Evolutionary conservation across 1,284 basidiomycete species (phyloP).

Genomic region (Leucoagaricus sp.): DNA sequence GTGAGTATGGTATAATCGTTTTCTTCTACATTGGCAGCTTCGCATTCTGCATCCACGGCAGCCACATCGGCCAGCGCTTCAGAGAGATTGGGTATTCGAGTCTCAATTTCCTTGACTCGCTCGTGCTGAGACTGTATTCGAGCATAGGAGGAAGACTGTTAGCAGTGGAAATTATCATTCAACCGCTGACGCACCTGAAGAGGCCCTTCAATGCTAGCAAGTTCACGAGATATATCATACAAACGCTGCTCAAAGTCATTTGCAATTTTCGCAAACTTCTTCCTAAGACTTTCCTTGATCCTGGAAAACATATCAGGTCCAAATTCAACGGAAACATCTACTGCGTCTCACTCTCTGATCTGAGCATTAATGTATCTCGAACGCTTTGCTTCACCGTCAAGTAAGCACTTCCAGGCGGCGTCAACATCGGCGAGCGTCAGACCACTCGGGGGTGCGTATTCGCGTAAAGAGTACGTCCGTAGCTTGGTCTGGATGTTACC

Average conservation of each 20-base stretch:
- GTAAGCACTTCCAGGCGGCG: slow-evolving; percentile 72
- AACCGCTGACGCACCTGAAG: slow-evolving; percentile 61
- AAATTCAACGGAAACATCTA: neutral
- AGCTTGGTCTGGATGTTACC: slow-evolving; percentile 96
- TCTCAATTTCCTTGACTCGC: slow-evolving; percentile 53
- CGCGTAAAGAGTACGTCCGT: slow-evolving; percentile 83
- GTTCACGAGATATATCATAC: slow-evolving; percentile 71
- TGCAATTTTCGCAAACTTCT: slow-evolving; percentile 82
- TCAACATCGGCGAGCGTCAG: slow-evolving; percentile 78
- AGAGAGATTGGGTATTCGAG: slow-evolving; percentile 61
- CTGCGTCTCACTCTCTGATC: slow-evolving; percentile 76
- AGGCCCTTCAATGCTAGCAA: slow-evolving; percentile 78
- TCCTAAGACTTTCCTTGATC: slow-evolving; percentile 87
- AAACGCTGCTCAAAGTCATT: slow-evolving; percentile 82
- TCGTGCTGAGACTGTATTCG: slow-evolving; percentile 36
- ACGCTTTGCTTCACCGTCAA: slow-evolving; percentile 75
- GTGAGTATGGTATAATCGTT: slow-evolving; percentile 96
- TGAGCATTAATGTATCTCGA: slow-evolving; percentile 89
- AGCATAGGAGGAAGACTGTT: no score
- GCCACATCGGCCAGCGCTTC: slow-evolving; percentile 57
- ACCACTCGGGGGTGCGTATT: slow-evolving; percentile 81
- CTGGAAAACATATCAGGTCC: slow-evolving; percentile 40
- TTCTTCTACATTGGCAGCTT: slow-evolving; percentile 93
- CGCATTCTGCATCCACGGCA: slow-evolving; percentile 75
- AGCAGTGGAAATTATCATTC: no score